These are phyloP conservation scores for Aspergillus sp. DNA, from an alignment of 2,329 filamentous ascomycete genomes.

Conservation along the genomic window DNA sequence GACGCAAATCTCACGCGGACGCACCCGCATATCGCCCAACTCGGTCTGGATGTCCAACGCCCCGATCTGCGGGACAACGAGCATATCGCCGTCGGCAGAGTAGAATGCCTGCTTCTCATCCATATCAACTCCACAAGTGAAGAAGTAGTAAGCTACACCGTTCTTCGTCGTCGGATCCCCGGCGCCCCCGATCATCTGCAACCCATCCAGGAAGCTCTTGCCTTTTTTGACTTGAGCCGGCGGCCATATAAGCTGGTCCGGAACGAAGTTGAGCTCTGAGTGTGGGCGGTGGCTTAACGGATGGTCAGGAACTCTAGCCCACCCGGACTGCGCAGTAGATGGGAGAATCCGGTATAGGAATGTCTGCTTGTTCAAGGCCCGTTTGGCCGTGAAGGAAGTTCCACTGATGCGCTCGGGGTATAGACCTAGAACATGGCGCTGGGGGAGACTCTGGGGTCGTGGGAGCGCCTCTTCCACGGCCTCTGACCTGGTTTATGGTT, in stretches of 20 bases:
- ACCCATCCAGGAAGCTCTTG: slow-evolving; percentile 3
- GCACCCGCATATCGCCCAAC: slow-evolving; percentile 1
- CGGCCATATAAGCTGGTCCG: slow-evolving; percentile 5
- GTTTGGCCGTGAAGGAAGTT: slow-evolving; percentile 7
- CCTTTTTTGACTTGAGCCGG: neutral
- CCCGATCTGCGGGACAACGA: slow-evolving; percentile 2
- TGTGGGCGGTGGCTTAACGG: slow-evolving; percentile 1
- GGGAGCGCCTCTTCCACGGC: slow-evolving; percentile 1
- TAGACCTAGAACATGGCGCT: slow-evolving; percentile 1
- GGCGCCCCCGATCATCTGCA: slow-evolving; percentile 5
- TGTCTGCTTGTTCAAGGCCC: slow-evolving; percentile 6
- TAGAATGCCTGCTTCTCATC: slow-evolving; percentile 5
- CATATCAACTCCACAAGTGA: slow-evolving; percentile 5
- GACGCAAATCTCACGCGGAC: slow-evolving; percentile 5
- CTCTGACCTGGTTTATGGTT: neutral
- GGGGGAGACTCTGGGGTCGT: slow-evolving; percentile 6
- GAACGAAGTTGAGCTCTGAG: slow-evolving; percentile 3
- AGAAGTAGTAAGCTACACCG: slow-evolving; percentile 5
- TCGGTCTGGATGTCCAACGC: slow-evolving; percentile 6
- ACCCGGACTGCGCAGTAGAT: slow-evolving; percentile 3
- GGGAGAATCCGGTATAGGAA: slow-evolving; percentile 7
- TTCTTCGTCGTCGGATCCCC: slow-evolving; percentile 4
- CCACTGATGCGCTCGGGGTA: slow-evolving; percentile 10
- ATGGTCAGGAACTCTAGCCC: slow-evolving; percentile 1
- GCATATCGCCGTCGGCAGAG: slow-evolving; percentile 5